Conservation (phyloP, 495 filamentous ascomycete genomes). For the Cudoniella acicularis region DNA sequence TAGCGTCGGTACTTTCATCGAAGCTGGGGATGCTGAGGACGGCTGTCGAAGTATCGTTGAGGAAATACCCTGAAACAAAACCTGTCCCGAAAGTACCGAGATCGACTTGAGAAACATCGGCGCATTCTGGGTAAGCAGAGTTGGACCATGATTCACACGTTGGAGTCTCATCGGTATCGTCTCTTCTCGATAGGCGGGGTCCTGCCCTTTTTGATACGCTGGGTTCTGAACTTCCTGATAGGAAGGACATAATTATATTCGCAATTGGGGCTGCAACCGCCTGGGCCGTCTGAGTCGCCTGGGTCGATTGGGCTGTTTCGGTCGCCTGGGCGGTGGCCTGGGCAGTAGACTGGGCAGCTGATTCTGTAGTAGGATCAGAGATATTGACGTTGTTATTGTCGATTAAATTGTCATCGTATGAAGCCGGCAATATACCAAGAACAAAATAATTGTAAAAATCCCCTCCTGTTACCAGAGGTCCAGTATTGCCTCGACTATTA, state of each 20-base stretch:
- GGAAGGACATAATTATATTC: too few species aligned
- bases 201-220: not conserved
- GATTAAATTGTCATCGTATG: constrained; percentile 14
- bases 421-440: constrained; percentile 32
- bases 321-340: too few species aligned
- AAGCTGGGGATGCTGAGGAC: constrained; percentile 50
- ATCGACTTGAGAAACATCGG: constrained; percentile 32
- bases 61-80: constrained; percentile 35
- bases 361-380: constrained; percentile 12
- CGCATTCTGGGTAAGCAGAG: constrained; percentile 29
- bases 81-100: constrained; percentile 30
- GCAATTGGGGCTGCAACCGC: too few species aligned
- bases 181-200: constrained; percentile 1
- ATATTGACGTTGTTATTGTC: not conserved
- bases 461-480: constrained; percentile 43
- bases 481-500: constrained; percentile 30
- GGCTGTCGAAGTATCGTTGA: constrained; percentile 32
- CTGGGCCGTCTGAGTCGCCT: too few species aligned
- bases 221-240: not conserved
- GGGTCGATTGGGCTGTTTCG: too few species aligned
- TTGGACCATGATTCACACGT: constrained; percentile 24
- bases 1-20: constrained; percentile 26
- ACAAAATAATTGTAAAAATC: constrained; percentile 50
- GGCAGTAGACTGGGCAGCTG: not conserved
- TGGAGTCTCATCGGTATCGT: constrained; percentile 4